These are phyloP conservation scores for Lanmaoa rubissima DNA, from an alignment of 768 basidiomycete genomes.

Conservation along the genomic window DNA sequence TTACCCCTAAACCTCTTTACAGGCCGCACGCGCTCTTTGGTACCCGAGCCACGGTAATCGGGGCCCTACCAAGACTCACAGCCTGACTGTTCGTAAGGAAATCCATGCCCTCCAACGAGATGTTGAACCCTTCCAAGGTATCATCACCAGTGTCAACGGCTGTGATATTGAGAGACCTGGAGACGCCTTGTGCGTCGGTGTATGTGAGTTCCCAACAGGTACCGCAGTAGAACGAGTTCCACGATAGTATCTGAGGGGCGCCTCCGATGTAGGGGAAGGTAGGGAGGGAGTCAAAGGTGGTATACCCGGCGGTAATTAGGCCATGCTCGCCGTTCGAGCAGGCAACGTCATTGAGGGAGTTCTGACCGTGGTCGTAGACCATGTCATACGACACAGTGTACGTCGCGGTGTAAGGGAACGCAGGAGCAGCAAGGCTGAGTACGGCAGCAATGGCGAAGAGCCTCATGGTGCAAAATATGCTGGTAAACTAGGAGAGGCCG, in stretches of 20 bases:
- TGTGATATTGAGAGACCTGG: constrained; percentile 43
- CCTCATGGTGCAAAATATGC: constrained; percentile 10
- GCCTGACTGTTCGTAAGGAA: constrained; percentile 34
- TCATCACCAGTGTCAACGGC: constrained; percentile 50
- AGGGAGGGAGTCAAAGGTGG: constrained; percentile 51
- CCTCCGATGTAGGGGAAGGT: constrained; percentile 62
- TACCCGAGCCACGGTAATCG: constrained; percentile 23
- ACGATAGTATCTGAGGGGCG: constrained; percentile 48
- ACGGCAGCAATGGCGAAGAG: not conserved
- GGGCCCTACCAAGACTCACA: constrained; percentile 25
- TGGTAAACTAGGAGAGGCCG: not conserved
- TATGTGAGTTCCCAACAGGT: constrained; percentile 61
- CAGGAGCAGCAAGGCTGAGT: constrained; percentile 8
- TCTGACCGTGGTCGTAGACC: constrained; percentile 44
- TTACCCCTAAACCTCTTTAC: not conserved
- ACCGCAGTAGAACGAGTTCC: constrained; percentile 53
- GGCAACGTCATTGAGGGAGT: constrained; percentile 42
- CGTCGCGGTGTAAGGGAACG: not conserved
- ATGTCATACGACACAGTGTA: constrained; percentile 43
- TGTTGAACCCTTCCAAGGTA: constrained; percentile 33
- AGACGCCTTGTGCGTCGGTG: constrained; percentile 26
- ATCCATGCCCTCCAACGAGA: constrained; percentile 36
- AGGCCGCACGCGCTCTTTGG: constrained; percentile 12
- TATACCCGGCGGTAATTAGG: constrained; percentile 43
- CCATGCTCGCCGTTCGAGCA: constrained; percentile 57